Evolutionary conservation across 176 grass and related monocot genomes (phyloP).

Genomic region (Musa itinerans): DNA sequence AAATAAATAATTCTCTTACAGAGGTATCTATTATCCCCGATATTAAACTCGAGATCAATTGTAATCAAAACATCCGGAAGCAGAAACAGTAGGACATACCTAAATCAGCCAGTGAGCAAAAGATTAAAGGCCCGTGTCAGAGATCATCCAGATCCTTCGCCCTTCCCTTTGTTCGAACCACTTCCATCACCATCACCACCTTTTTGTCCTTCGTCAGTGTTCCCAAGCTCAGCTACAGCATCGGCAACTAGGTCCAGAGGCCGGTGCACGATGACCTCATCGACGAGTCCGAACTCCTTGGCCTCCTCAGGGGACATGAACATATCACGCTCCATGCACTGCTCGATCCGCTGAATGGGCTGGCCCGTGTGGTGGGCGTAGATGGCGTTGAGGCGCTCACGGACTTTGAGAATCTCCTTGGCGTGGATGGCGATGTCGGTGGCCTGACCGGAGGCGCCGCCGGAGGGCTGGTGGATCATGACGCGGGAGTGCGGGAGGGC

Average conservation of each 20-base stretch:
- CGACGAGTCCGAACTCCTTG: slow-evolving; percentile 68
- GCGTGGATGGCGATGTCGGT: background rate
- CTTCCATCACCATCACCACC: too few species aligned
- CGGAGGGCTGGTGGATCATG: slow-evolving; percentile 1
- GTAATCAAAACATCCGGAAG: too few species aligned
- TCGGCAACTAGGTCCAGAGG: slow-evolving; percentile 48
- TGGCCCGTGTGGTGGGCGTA: slow-evolving; percentile 72
- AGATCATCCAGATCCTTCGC: too few species aligned
- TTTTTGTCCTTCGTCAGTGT: too few species aligned
- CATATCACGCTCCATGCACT: slow-evolving; percentile 74
- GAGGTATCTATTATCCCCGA: too few species aligned
- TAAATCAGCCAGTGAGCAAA: too few species aligned
- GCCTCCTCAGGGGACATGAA: slow-evolving; percentile 94
- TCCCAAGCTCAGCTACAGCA: slow-evolving; percentile 1
- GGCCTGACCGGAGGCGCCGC: background rate
- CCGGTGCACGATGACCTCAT: slow-evolving; percentile 78
- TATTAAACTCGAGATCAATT: too few species aligned
- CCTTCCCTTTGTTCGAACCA: too few species aligned
- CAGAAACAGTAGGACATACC: too few species aligned
- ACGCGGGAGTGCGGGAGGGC: background rate
- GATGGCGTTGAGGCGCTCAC: slow-evolving; percentile 73
- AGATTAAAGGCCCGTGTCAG: too few species aligned
- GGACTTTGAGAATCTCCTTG: slow-evolving; percentile 15
- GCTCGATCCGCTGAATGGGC: slow-evolving; percentile 48
- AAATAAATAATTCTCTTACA: too few species aligned